These are phyloP conservation scores for Colletotrichum truncatum DNA, from an alignment of 2,329 filamentous ascomycete genomes.

Conservation along the genomic window DNA sequence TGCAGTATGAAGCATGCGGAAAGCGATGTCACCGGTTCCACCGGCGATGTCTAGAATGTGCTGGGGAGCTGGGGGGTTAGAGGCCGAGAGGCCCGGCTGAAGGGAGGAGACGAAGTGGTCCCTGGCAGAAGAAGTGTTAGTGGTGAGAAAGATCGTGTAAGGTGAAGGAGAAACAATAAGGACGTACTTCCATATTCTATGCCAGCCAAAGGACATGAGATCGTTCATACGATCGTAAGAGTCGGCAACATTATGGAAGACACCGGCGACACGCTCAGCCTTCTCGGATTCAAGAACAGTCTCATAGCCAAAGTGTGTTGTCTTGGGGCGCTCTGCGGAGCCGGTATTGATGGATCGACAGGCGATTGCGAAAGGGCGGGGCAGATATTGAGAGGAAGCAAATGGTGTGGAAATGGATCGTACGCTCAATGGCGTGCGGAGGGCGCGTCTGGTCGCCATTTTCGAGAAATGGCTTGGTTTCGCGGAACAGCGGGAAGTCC, in stretches of 20 bases:
- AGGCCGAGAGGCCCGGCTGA: conserved; percentile 76
- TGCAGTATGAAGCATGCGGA: conserved; percentile 91
- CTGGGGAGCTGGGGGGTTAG: conserved; percentile 58
- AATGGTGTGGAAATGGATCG: conserved; percentile 8
- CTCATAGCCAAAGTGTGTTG: conserved; percentile 92
- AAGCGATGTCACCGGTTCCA: conserved; percentile 97
- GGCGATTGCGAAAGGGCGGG: conserved; percentile 40
- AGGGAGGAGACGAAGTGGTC: conserved; percentile 94
- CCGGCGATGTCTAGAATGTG: conserved; percentile 96
- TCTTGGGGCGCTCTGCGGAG: conserved; percentile 54
- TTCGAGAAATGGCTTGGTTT: background rate
- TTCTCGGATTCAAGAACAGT: conserved; percentile 86
- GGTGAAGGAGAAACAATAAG: background rate
- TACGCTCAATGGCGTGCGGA: conserved; percentile 20
- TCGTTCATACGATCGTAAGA: conserved; percentile 99
- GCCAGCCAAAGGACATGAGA: conserved; percentile 97
- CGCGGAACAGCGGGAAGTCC: conserved; percentile 22
- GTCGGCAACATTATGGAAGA: conserved; percentile 94
- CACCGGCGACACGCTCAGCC: conserved; percentile 75
- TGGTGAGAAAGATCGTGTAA: background rate
- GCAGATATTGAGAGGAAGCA: background rate
- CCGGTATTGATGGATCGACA: conserved; percentile 35
- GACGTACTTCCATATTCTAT: conserved; percentile 87
- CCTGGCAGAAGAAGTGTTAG: conserved; percentile 43
- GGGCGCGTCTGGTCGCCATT: conserved; percentile 21